Conservation (phyloP, 345 rosid genomes). For the Sisymbrium irio region DNA sequence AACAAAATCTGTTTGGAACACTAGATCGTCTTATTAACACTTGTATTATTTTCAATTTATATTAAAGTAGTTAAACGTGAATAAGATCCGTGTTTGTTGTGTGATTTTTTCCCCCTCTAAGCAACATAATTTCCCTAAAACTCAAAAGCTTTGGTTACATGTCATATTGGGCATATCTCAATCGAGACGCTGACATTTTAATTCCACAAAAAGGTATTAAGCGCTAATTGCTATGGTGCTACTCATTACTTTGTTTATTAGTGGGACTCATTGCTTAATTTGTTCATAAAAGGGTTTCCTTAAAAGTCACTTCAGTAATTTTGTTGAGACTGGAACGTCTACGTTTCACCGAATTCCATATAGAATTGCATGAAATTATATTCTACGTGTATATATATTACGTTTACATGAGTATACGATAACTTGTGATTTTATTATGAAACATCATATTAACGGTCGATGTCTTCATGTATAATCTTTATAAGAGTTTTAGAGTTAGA, state of each 20-base stretch:
- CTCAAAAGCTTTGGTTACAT: constrained; percentile 12
- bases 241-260: constrained; percentile 19
- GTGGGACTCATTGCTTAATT: constrained; percentile 9
- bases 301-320: constrained; percentile 17
- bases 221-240: constrained; percentile 18
- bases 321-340: background rate
- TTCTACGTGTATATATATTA: no score
- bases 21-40: background rate
- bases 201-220: constrained; percentile 20
- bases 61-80: background rate
- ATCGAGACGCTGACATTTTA: constrained; percentile 21
- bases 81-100: background rate
- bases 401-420: no score
- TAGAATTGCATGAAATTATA: background rate
- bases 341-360: constrained; percentile 12
- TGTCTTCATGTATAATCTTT: background rate
- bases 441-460: background rate
- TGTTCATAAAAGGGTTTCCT: constrained; percentile 10
- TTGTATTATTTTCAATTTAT: background rate
- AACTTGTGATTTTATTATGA: no score
- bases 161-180: constrained; percentile 22
- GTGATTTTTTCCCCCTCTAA: background rate
- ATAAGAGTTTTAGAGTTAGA: background rate
- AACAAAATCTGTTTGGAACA: background rate
- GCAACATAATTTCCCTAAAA: background rate